Evolutionary conservation across 164 flowering plant genomes (phyloP).

Genomic region (Aristolochia contorta): DNA sequence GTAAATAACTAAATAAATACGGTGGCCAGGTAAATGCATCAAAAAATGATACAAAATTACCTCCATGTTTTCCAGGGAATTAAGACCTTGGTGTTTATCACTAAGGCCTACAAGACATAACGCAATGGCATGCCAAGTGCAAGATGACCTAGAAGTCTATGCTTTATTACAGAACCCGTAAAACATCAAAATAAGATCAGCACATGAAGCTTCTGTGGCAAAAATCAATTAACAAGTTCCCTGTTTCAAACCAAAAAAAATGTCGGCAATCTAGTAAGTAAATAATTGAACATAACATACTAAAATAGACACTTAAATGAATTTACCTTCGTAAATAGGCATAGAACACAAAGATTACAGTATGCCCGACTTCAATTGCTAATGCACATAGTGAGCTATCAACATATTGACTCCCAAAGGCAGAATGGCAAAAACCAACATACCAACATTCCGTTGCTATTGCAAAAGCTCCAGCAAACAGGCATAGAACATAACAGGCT

Average conservation of each 20-base stretch:
- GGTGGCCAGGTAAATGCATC: background rate
- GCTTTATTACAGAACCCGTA: conserved; percentile 83
- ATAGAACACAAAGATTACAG: too few species aligned
- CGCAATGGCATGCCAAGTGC: conserved; percentile 91
- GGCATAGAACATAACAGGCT: too few species aligned
- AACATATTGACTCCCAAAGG: too few species aligned
- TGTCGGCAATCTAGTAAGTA: background rate
- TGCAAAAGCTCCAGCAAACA: too few species aligned
- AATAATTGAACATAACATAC: too few species aligned
- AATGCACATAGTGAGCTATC: too few species aligned
- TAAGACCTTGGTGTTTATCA: conserved; percentile 33
- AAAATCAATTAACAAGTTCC: conserved; percentile 27
- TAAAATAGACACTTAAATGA: too few species aligned
- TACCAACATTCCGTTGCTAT: too few species aligned
- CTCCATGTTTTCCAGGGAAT: conserved; percentile 25
- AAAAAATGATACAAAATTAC: conserved; percentile 3
- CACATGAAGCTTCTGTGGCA: too few species aligned
- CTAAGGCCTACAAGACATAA: conserved; percentile 57
- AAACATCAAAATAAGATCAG: conserved; percentile 2
- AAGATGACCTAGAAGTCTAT: conserved; percentile 88
- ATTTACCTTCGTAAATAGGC: too few species aligned
- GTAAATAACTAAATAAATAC: background rate
- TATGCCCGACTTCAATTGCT: too few species aligned
- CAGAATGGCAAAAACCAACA: too few species aligned
- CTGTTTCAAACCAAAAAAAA: conserved; percentile 27